Conservation (phyloP, 352 stramenopile species). For the Pythium phragmiticola region DNA sequence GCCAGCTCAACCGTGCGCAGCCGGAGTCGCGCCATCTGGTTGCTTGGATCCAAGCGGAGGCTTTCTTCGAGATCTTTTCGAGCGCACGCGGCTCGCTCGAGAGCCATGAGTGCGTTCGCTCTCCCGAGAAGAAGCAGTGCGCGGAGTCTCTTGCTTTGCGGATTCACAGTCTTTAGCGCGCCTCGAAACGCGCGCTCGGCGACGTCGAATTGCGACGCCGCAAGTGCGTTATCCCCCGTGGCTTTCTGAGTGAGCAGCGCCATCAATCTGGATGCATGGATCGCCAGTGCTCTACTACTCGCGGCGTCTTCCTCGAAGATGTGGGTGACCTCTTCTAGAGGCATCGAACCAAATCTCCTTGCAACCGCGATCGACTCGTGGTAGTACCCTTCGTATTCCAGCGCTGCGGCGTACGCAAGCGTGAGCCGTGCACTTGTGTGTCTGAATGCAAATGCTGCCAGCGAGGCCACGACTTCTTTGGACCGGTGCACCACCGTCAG, state of each 20-base stretch:
- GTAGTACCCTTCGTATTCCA: slow-evolving; percentile 20
- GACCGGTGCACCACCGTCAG: background rate
- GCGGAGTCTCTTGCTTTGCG: slow-evolving; percentile 21
- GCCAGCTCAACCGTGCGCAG: slow-evolving; percentile 16
- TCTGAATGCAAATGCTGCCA: slow-evolving; percentile 9
- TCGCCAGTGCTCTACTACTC: background rate
- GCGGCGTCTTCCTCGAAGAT: too few relatives aligned
- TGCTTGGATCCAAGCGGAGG: slow-evolving; percentile 9
- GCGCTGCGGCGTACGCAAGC: slow-evolving; percentile 10
- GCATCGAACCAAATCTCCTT: background rate
- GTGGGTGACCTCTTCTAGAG: too few relatives aligned
- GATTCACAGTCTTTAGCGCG: background rate
- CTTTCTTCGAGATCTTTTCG: slow-evolving; percentile 10
- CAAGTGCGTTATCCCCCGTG: slow-evolving; percentile 7
- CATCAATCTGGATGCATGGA: background rate
- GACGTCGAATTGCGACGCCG: background rate
- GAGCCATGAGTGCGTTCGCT: slow-evolving; percentile 13
- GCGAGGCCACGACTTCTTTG: background rate
- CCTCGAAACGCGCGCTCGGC: slow-evolving; percentile 8
- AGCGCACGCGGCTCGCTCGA: slow-evolving; percentile 6
- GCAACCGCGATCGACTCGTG: slow-evolving; percentile 10
- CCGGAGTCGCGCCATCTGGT: slow-evolving; percentile 11
- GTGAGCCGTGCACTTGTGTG: background rate
- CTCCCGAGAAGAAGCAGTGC: slow-evolving; percentile 12
- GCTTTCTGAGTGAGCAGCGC: slow-evolving; percentile 5